phyloP scores from a whole-genome alignment of 2,329 filamentous ascomycete species.

The Aspergillus spinulosporus region DNA sequence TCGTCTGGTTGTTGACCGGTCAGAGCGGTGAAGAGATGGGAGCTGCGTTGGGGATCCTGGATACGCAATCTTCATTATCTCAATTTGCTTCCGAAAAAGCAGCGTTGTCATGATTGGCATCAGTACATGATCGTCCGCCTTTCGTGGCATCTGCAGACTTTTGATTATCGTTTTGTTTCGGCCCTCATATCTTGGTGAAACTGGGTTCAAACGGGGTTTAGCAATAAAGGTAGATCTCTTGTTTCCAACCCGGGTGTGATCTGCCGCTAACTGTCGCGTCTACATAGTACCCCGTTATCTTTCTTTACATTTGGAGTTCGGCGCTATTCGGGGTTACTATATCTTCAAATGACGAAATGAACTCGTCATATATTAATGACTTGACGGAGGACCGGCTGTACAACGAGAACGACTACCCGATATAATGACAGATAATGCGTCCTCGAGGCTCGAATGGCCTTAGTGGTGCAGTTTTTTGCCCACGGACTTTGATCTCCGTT shows the following conservation, averaged over 20 bases:
- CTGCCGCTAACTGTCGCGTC: not conserved
- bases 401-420: slow-evolving; percentile 22
- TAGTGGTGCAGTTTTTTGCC: slow-evolving; percentile 5
- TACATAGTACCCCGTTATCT: slow-evolving; percentile 3
- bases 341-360: slow-evolving; percentile 11
- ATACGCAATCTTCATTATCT: slow-evolving; percentile 23
- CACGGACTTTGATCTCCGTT: not conserved
- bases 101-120: slow-evolving; percentile 10
- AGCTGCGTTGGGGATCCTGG: slow-evolving; percentile 31
- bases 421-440: slow-evolving; percentile 17
- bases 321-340: slow-evolving; percentile 13
- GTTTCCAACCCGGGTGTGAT: not conserved
- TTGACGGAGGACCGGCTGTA: slow-evolving; percentile 23
- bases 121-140: slow-evolving; percentile 1
- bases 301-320: slow-evolving; percentile 19
- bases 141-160: not conserved
- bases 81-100: slow-evolving; percentile 19
- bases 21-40: slow-evolving; percentile 33
- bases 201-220: slow-evolving; percentile 3
- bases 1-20: slow-evolving; percentile 42
- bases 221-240: slow-evolving; percentile 7
- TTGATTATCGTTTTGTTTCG: slow-evolving; percentile 10
- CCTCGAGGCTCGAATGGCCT: slow-evolving; percentile 12
- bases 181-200: slow-evolving; percentile 14
- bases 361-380: slow-evolving; percentile 26